Evolutionary conservation across 768 basidiomycete species (phyloP).

Genomic region (Suillus subalutaceus): DNA sequence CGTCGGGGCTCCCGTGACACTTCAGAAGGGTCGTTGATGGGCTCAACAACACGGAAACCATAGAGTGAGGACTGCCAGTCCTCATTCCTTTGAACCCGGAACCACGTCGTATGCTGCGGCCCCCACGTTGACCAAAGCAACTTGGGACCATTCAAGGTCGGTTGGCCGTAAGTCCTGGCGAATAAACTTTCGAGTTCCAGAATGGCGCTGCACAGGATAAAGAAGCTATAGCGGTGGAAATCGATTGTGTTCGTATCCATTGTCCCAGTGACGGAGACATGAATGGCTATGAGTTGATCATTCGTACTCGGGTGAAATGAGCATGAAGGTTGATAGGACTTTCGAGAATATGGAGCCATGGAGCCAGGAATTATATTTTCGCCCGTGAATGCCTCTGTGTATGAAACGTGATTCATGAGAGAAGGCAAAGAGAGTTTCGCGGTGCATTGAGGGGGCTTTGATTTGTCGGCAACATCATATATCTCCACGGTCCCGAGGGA

Average conservation of each 20-base stretch:
- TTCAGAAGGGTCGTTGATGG: constrained; percentile 18
- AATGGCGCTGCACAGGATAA: constrained; percentile 48
- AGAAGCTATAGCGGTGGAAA: constrained; percentile 53
- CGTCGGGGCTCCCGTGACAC: constrained; percentile 7
- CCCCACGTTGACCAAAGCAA: constrained; percentile 13
- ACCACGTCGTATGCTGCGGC: constrained; percentile 55
- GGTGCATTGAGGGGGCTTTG: constrained; percentile 36
- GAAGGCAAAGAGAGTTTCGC: constrained; percentile 47
- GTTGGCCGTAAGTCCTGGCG: neutral
- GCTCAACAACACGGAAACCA: constrained; percentile 51
- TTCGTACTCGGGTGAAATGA: constrained; percentile 42
- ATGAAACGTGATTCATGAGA: constrained; percentile 46
- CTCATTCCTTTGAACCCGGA: constrained; percentile 45
- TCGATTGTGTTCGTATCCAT: constrained; percentile 40
- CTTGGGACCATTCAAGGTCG: neutral
- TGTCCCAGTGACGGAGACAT: constrained; percentile 44
- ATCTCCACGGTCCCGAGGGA: constrained; percentile 53
- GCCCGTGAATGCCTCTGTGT: constrained; percentile 60
- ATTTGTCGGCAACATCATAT: constrained; percentile 42
- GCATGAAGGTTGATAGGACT: neutral
- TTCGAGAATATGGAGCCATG: constrained; percentile 10
- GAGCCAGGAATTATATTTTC: constrained; percentile 51
- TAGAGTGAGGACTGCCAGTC: constrained; percentile 33
- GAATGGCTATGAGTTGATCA: constrained; percentile 55
- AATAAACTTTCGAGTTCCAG: constrained; percentile 21